Percentiles rank a stretch among this genome's conserved stretches.
Evolutionary conservation across 148 eudicot genomes (phyloP).

Genomic region (Mesembryanthemum crystallinum): DNA sequence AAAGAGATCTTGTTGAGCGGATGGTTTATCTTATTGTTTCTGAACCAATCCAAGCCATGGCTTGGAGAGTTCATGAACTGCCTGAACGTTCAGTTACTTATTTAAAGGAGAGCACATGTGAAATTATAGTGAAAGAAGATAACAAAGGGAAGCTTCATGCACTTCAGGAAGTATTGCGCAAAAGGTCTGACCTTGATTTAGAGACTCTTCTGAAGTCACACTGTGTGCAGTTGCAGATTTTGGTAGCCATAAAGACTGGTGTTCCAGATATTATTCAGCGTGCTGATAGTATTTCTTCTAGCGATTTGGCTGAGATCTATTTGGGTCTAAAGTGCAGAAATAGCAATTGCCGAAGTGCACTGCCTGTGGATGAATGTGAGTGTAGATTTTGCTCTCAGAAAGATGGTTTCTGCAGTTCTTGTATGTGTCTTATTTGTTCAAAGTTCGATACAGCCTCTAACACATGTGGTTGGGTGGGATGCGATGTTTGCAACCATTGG

Average conservation of each 20-base stretch:
- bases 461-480: conserved; percentile 99
- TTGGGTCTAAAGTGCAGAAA: conserved; percentile 80
- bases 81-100: conserved; percentile 42
- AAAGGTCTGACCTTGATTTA: conserved; percentile 63
- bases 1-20: conserved; percentile 62
- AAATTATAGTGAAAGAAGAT: conserved; percentile 52
- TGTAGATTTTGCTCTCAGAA: conserved; percentile 77
- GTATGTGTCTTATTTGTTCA: conserved; percentile 95
- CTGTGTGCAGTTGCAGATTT: conserved; percentile 66
- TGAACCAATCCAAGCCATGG: conserved; percentile 62
- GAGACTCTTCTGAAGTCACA: conserved; percentile 64
- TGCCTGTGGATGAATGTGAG: conserved; percentile 96
- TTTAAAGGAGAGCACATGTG: conserved; percentile 61
- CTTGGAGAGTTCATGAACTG: conserved; percentile 67
- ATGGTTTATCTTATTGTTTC: conserved; percentile 65
- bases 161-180: conserved; percentile 61
- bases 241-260: conserved; percentile 72
- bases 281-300: conserved; percentile 44
- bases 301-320: conserved; percentile 78
- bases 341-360: conserved; percentile 56
- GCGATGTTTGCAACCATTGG: conserved; percentile 96
- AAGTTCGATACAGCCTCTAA: conserved; percentile 91
- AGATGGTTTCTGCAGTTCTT: conserved; percentile 76
- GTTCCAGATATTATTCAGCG: conserved; percentile 52
- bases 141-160: conserved; percentile 53